These are phyloP conservation scores for Albatrellus sp. DNA, from an alignment of 1,284 basidiomycete genomes.

Conservation along the genomic window DNA sequence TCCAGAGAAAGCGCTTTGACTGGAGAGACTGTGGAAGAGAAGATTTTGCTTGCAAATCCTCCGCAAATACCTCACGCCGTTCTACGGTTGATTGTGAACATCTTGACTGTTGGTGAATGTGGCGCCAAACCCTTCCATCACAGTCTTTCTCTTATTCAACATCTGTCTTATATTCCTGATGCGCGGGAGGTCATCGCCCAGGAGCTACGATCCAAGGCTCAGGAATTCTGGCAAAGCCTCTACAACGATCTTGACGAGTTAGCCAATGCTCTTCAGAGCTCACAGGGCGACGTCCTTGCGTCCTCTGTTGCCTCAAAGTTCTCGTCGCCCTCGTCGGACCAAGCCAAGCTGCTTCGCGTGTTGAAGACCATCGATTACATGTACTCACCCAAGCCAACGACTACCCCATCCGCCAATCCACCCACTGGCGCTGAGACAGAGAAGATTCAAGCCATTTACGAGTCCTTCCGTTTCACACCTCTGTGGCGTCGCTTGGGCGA, in stretches of 20 bases:
- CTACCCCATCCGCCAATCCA: slow-evolving; percentile 26
- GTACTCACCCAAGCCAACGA: slow-evolving; percentile 57
- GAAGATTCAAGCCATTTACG: slow-evolving; percentile 77
- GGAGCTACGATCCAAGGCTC: slow-evolving; percentile 75
- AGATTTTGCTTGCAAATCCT: slow-evolving; percentile 52
- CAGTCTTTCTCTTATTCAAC: slow-evolving; percentile 80
- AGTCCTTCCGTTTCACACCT: slow-evolving; percentile 75
- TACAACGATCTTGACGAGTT: slow-evolving; percentile 71
- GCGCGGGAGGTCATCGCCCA: slow-evolving; percentile 79
- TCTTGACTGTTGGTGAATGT: slow-evolving; percentile 88
- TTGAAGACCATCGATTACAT: slow-evolving; percentile 95
- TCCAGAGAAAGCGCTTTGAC: slow-evolving; percentile 15
- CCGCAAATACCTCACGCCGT: slow-evolving; percentile 76
- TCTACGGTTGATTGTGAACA: slow-evolving; percentile 84
- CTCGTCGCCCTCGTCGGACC: slow-evolving; percentile 82
- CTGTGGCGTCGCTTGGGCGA: slow-evolving; percentile 82
- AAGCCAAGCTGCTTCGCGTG: slow-evolving; percentile 86
- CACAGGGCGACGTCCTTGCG: slow-evolving; percentile 43
- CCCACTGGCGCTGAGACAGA: slow-evolving; percentile 41
- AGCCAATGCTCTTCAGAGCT: slow-evolving; percentile 43
- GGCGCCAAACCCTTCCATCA: slow-evolving; percentile 91
- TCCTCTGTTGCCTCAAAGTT: slow-evolving; percentile 75
- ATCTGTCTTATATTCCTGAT: slow-evolving; percentile 78
- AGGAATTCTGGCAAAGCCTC: slow-evolving; percentile 72
- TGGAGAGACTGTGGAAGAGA: slow-evolving; percentile 40